Conservation (phyloP, 1,284 basidiomycete species). For the Ustilago xerochloae region DNA sequence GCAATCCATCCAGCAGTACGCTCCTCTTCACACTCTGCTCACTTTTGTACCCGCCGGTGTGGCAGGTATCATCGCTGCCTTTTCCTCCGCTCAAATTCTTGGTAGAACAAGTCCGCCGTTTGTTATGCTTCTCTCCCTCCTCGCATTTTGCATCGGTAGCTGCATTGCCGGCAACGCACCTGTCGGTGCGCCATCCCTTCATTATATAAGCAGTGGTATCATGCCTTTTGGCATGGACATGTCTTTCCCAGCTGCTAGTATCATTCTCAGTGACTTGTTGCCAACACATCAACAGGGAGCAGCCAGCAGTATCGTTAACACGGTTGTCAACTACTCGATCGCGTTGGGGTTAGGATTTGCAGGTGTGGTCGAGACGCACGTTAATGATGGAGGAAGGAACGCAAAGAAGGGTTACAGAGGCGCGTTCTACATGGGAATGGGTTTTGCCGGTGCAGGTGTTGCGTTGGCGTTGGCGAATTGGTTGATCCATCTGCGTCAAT, state of each 20-base stretch:
- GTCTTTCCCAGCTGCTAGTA: constrained; percentile 49
- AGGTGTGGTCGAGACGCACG: constrained; percentile 53
- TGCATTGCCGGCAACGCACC: constrained; percentile 37
- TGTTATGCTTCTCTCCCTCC: constrained; percentile 47
- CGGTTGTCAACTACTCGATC: constrained; percentile 57
- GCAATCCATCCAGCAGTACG: constrained; percentile 27
- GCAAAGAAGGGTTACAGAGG: constrained; percentile 34
- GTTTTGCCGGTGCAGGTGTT: constrained; percentile 33
- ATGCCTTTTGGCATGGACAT: constrained; percentile 58
- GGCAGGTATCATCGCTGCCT: constrained; percentile 44
- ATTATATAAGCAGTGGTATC: constrained; percentile 33
- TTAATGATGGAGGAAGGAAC: constrained; percentile 35
- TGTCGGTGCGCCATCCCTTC: constrained; percentile 16
- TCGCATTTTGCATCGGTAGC: constrained; percentile 51
- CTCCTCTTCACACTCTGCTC: constrained; percentile 24
- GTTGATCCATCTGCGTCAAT: constrained; percentile 14
- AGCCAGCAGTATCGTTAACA: constrained; percentile 57
- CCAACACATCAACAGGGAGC: constrained; percentile 50
- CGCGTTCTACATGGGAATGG: constrained; percentile 48
- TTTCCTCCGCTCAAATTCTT: constrained; percentile 37
- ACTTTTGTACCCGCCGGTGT: constrained; percentile 36
- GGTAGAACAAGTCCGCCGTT: constrained; percentile 29
- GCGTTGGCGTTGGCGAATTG: constrained; percentile 31
- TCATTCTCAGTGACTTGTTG: constrained; percentile 48
- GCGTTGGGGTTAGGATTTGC: constrained; percentile 58